Base-by-base conservation (phyloP, 2,329 filamentous ascomycete genomes). In the Arthrobotrys pseudoclavata region DNA sequence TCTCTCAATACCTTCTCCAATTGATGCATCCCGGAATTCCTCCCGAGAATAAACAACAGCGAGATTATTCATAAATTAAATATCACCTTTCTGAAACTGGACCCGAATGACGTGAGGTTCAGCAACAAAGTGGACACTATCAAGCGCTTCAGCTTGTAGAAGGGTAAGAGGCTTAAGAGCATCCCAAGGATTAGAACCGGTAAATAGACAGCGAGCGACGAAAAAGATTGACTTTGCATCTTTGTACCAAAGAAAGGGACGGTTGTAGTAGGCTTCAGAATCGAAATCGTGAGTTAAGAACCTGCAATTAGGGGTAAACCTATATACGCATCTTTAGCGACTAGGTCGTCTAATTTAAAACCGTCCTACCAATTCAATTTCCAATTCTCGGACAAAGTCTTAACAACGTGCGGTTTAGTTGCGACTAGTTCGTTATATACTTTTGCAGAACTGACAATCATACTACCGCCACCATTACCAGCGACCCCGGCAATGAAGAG, bases 181-280 rank as follows among this genome's bases (percentile, higher is more conserved):
- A 87, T 55, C 89, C 85, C 2, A 88, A 88, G 85, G 85, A 78
- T 86, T 85, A 80, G 87, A 90, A 1, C 90, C 84, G 64, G 88
- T 89, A 79, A 90, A 90, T 26, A 83, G 84, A 0, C 89, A 85
- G 1, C 89, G 86, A 0, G 87, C 87, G 79, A 90, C 91, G 78
- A 91, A 88, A 31, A 91, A 85, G 5, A 88, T 83, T 0, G 91
- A 82, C 0, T 88, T 85, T 79, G 82, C 0, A 84, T 86, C 9
- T 85, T 89, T 87, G 80, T 89, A 86, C 82, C 88, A 87, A 3
- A 91, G 82, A 3, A 90, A 83, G 0, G 89, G 88, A 0, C 87
- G 69, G 3, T 84, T 12, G 84, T 82, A 52, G 81, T 84, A 80
- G 20, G 76, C 79, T 24, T 80, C 79, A n/a, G 67, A 60, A 31